These are phyloP conservation scores for Cladosporium velox DNA, from an alignment of 2,329 filamentous ascomycete genomes.

Conservation along the genomic window DNA sequence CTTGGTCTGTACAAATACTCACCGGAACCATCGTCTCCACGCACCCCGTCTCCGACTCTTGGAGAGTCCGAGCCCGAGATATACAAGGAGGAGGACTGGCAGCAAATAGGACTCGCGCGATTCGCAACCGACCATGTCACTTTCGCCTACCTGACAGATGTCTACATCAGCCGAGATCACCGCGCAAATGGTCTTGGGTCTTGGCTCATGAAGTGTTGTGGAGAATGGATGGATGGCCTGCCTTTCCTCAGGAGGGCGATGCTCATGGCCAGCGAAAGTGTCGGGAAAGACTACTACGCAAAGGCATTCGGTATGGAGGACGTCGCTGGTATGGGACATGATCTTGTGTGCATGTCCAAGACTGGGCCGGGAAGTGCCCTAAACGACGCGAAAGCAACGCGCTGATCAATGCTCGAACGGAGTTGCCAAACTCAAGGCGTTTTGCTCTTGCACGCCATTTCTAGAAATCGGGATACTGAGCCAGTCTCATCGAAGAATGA, in stretches of 20 bases:
- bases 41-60: constrained; percentile 29
- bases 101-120: constrained; percentile 34
- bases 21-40: constrained; percentile 29
- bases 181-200: constrained; percentile 28
- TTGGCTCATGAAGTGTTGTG: constrained; percentile 31
- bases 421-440: background rate
- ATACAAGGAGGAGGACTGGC: constrained; percentile 18
- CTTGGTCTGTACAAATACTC: constrained; percentile 32
- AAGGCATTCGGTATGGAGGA: constrained; percentile 27
- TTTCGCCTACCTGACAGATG: constrained; percentile 33
- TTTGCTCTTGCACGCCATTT: background rate
- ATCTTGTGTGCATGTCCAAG: constrained; percentile 24
- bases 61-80: constrained; percentile 18
- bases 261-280: constrained; percentile 26
- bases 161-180: constrained; percentile 28
- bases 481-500: background rate
- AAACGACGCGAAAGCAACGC: background rate
- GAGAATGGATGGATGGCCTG: constrained; percentile 27
- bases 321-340: constrained; percentile 23
- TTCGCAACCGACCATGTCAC: constrained; percentile 34
- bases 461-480: background rate
- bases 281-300: constrained; percentile 28
- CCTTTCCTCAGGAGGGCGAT: constrained; percentile 29
- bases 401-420: background rate
- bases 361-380: constrained; percentile 13